Base-by-base conservation (phyloP, 331 rosid species). In the Quercus lobata region DNA sequence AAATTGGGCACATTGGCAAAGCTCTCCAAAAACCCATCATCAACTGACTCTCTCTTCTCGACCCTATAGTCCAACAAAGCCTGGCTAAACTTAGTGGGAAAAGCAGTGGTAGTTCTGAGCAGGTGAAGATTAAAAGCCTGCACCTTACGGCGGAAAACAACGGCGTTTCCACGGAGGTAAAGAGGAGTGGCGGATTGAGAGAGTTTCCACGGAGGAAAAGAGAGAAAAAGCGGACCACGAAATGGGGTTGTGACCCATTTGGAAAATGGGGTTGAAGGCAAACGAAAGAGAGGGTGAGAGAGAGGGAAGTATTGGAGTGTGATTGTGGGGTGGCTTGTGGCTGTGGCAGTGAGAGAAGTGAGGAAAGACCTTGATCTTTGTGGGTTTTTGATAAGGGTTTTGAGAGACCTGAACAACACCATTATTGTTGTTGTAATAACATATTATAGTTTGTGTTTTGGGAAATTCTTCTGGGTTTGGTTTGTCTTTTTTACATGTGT, bases 121-220 rank as follows among this genome's bases (percentile, higher is more conserved):
- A 94, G 83, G 66, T 88, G 82, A 30, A 90, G 83, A 69, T 85
- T 81, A 72, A 90, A 72, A 18, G 92, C 90, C 56, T 82, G 82
- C 16, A 90, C 90, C 72, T 84, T 93, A 16, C 87, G 92, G 27
- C 87, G 92, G 32, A 91, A 78, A 74, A 86, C 92, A 75, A 87
- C 85, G 54, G 73, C 87, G 78, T 95, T 91, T 18, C 83, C 82
- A 0, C 49, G 94, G 4, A 86, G 72, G 80, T 90, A 80, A 37
- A 95, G 91, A 69, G 97, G 98, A 5, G 98, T 91, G 57, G 98
- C 95, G 77, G 98, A 90, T 80, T 95, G 98, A 24, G 93, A 92
- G 66, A 95, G 93, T 84, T 92, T 95, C 97, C 98, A 95, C 0
- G 97, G 98, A 2, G 97, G 97, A 10, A 57, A 82, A 56, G 86